A percentile compares a stretch with the other conserved stretches of the same genome.
Evolutionary conservation across 768 basidiomycete species (phyloP).

Genomic region (Boletus coccyginus): DNA sequence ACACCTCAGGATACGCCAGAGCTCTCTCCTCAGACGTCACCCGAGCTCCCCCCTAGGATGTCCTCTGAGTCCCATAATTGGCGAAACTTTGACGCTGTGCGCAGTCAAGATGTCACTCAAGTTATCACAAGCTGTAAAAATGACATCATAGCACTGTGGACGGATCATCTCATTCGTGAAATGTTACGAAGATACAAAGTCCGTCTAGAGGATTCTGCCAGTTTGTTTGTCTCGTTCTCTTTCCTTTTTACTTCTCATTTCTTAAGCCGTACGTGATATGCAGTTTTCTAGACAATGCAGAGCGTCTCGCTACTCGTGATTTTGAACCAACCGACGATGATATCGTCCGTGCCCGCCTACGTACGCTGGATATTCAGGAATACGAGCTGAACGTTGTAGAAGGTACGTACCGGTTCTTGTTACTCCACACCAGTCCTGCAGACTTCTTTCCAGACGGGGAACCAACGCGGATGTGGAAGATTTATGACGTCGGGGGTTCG

Average conservation of each 20-base stretch:
- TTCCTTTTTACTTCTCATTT: background rate
- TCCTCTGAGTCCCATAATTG: conserved; percentile 44
- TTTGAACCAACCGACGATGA: conserved; percentile 72
- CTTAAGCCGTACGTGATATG: background rate
- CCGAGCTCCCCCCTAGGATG: conserved; percentile 37
- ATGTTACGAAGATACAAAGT: conserved; percentile 47
- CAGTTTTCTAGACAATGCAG: conserved; percentile 69
- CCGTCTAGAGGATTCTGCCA: conserved; percentile 59
- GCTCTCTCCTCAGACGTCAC: conserved; percentile 35
- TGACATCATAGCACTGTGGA: conserved; percentile 65
- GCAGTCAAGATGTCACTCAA: conserved; percentile 42
- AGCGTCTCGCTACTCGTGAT: conserved; percentile 56
- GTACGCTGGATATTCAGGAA: conserved; percentile 72
- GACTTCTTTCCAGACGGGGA: conserved; percentile 27
- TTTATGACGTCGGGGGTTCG: conserved; percentile 77
- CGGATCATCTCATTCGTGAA: conserved; percentile 47
- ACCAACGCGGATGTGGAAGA: conserved; percentile 54
- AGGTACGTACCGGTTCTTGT: conserved; percentile 10
- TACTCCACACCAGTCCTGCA: background rate
- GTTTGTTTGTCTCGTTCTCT: conserved; percentile 49
- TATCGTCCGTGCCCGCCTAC: conserved; percentile 66
- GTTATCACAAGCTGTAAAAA: conserved; percentile 59
- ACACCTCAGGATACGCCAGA: conserved; percentile 36
- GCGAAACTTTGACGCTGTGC: conserved; percentile 32
- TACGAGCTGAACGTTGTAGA: conserved; percentile 45